Base-by-base conservation (phyloP, 352 stramenopile species). In the Phytophthora cryptogea region DNA sequence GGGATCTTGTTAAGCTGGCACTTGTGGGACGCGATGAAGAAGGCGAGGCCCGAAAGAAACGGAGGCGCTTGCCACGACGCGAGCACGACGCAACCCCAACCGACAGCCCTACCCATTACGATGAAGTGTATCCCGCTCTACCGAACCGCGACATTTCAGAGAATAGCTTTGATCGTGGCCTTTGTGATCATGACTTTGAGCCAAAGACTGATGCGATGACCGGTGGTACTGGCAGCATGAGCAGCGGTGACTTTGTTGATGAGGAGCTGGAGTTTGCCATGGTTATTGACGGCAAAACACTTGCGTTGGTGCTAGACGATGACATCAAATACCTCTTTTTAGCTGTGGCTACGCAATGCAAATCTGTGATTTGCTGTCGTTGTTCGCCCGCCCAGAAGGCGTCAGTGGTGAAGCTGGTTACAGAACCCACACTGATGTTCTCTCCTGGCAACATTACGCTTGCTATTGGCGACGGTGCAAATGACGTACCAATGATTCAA, bases 291-390 rank as follows among this genome's bases (percentile, higher is more conserved):
- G 87, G 87, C 8, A 92, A 91, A 54, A 95, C 87, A 11, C 68
- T 95, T 3, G 80, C 83, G 16, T 60, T 96, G 23, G 74, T 94
- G 30, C 68, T 96, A 30, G 86, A 94, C 52, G 82, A 95, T 66
- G 88, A 96, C 58, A 94, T 95, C 50, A 95, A 96, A 58, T 95
- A 96, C 37, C 65, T 95, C 4, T 95, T 96, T 45, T 63, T 95
- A 70, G 80, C 92, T 9, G 86, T 96, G 11, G 84, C 87, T 20
- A 94, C 83, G 1, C 82, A 95, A 59, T 96, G 87, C 61, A 96
- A 96, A 59, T 95, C 87, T 7, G 87, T 95, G 23, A 94, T 96
- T 62, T 96, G 87, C 56, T 95, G 86, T 45, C 82, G 87, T 5
- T 95, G 86, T 46, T 94, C 86, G 0, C 87, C 87, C 4, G 74